phyloP scores from a whole-genome alignment of 2,329 filamentous ascomycete species.

The Elsinoe ampelina region DNA sequence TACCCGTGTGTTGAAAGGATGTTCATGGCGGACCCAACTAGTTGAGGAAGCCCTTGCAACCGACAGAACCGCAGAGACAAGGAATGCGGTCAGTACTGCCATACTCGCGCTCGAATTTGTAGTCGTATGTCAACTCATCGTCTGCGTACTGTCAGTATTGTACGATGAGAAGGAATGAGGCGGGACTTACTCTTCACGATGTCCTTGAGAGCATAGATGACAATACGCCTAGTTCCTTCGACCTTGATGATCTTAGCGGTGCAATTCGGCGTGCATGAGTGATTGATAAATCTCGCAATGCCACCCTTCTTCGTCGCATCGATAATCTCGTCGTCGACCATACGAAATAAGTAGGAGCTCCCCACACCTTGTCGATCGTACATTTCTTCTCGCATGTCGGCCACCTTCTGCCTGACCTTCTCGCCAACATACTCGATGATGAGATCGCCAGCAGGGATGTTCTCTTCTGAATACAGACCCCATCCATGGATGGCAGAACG shows the following conservation, averaged over 20 bases:
- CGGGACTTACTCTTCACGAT: constrained; percentile 76
- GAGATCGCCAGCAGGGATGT: constrained; percentile 96
- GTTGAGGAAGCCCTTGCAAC: constrained; percentile 98
- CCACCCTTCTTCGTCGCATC: constrained; percentile 98
- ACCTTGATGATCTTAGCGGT: constrained; percentile 99
- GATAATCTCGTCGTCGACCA: constrained; percentile 94
- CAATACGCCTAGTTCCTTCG: constrained; percentile 94
- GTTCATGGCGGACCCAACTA: constrained; percentile 36
- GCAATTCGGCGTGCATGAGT: constrained; percentile 96
- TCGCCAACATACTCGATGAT: constrained; percentile 99
- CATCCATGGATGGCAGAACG: constrained; percentile 97
- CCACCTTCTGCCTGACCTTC: constrained; percentile 91
- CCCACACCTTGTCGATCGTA: constrained; percentile 96
- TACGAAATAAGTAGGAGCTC: constrained; percentile 94
- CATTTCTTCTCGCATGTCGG: constrained; percentile 84
- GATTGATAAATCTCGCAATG: constrained; percentile 97
- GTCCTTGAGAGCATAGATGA: constrained; percentile 94
- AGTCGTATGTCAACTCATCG: constrained; percentile 98
- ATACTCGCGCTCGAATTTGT: constrained; percentile 98
- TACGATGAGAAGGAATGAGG: background rate
- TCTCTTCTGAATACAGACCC: constrained; percentile 96
- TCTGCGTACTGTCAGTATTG: constrained; percentile 48
- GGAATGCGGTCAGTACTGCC: constrained; percentile 92
- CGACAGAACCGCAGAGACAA: constrained; percentile 89
- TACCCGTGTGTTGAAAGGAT: background rate